Conservation (phyloP, 2,329 filamentous ascomycete genomes). For the Septoria petroselini region DNA sequence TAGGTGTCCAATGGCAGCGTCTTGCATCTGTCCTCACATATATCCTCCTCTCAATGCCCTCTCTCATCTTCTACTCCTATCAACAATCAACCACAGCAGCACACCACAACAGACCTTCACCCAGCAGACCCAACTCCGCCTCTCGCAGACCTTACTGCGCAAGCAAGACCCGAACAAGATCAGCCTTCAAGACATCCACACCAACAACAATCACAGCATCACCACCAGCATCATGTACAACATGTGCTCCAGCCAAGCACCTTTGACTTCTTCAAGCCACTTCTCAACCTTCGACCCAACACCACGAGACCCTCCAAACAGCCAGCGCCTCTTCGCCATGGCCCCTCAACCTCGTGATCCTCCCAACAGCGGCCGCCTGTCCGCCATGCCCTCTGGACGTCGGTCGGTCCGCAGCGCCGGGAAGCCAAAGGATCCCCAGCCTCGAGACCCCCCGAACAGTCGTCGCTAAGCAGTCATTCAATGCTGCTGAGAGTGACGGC, state of each 20-base stretch:
- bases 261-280: background rate
- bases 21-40: background rate
- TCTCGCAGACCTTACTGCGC: background rate
- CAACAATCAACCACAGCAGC: background rate
- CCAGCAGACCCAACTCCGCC: conserved; percentile 2
- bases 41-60: conserved; percentile 2
- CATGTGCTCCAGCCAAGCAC: conserved; percentile 4
- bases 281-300: conserved; percentile 1
- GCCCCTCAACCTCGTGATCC: background rate
- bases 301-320: conserved; percentile 7
- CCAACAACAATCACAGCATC: background rate
- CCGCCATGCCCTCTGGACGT: background rate
- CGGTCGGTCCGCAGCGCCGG: background rate
- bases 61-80: background rate
- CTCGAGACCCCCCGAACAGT: conserved; percentile 8
- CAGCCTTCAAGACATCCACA: background rate
- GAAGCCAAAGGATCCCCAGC: background rate
- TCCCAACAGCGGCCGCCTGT: conserved; percentile 4
- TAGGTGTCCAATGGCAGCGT: conserved; percentile 2
- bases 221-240: conserved; percentile 1
- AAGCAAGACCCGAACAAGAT: background rate
- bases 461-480: conserved; percentile 2
- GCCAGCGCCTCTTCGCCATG: conserved; percentile 2
- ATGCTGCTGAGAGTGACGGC: conserved; percentile 7
- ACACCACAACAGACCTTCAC: background rate